Base-by-base conservation (phyloP, 2,329 filamentous ascomycete genomes). In the Microdochium bolleyi region DNA sequence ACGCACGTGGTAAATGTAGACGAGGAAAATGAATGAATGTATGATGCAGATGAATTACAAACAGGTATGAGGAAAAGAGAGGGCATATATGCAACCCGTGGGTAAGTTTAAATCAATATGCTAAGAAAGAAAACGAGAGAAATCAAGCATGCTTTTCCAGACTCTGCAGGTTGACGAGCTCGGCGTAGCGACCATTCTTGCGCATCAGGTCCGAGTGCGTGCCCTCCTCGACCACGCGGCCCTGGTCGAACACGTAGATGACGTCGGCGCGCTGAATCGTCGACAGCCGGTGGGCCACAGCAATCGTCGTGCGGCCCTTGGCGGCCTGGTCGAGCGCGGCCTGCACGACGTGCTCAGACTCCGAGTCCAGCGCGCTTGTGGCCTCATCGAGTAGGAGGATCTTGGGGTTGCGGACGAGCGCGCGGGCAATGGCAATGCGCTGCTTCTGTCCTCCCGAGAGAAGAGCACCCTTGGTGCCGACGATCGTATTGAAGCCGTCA, bases 211-310 rank as follows among this genome's bases (percentile, higher is more conserved):
- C 87, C 0, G 73, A 62, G 65, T 97, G 92, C 9, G 84, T 90
- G 4, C 92, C 92, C 59, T 82, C 80, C 73, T 97, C 92, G 1
- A 95, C 88, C 46, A 97, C 82, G 55, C 83, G 80, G 8, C 92
- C 94, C 61, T 89, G 85, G 67, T 96, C 92, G 66, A 97, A 94
- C n/a, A 97, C 92, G 59, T 95, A 96, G 61, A 97, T 97, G 49
- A 92, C 74, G 65, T 97, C 92, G 0, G 92, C 92, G 66, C 94
- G 92, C 66, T 96, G 91, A 55, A 97, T 96, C 0, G 94, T 96
- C 63, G 85, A 90, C 5, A 99, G 74, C 24, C 94, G 79, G 70
- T 99, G 92, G 2, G 94, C 94, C 1, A 99, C 92, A 1, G 92
- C 92, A 57, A 99, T 94, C 0, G 92, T 97, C 7, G 91, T 95